phyloP scores from a whole-genome alignment of 2,329 filamentous ascomycete species.

The Clarireedia hainanense region DNA sequence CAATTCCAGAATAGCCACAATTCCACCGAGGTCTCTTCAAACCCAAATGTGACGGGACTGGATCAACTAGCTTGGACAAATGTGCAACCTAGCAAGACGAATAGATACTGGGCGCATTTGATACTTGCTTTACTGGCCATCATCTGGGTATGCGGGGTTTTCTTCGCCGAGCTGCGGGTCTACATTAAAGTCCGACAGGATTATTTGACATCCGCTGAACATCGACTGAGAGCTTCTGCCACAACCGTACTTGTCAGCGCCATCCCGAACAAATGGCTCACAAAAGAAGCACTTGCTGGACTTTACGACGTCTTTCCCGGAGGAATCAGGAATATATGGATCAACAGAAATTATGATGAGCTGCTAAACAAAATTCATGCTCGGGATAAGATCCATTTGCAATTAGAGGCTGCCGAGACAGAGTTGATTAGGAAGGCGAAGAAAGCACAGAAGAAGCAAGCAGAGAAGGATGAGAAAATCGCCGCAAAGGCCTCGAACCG shows the following conservation, averaged over 20 bases:
- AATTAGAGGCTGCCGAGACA: slow-evolving; percentile 76
- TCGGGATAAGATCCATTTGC: slow-evolving; percentile 61
- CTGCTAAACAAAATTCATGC: slow-evolving; percentile 77
- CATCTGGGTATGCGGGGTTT: slow-evolving; percentile 76
- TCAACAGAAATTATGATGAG: slow-evolving; percentile 81
- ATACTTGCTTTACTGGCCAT: slow-evolving; percentile 71
- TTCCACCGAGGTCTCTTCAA: slow-evolving; percentile 8
- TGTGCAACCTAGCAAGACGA: slow-evolving; percentile 6
- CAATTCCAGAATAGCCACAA: slow-evolving; percentile 29
- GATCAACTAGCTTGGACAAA: slow-evolving; percentile 69
- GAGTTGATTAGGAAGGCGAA: slow-evolving; percentile 74
- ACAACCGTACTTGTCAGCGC: slow-evolving; percentile 90
- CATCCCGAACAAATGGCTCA: slow-evolving; percentile 88
- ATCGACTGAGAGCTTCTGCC: slow-evolving; percentile 85
- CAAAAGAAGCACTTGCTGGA: slow-evolving; percentile 67
- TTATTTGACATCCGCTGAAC: slow-evolving; percentile 88
- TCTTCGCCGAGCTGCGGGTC: slow-evolving; percentile 76
- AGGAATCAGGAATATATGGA: slow-evolving; percentile 91
- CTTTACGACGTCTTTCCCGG: slow-evolving; percentile 96
- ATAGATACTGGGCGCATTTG: slow-evolving; percentile 74
- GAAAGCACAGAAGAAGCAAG: slow-evolving; percentile 65
- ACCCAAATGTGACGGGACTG: slow-evolving; percentile 44
- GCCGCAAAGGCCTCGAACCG: slow-evolving; percentile 43
- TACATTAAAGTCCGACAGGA: slow-evolving; percentile 93
- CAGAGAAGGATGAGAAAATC: slow-evolving; percentile 30